Evolutionary conservation across 1,139 yeast genomes (phyloP).

Genomic region (Lodderomyces metapsilosis): DNA sequence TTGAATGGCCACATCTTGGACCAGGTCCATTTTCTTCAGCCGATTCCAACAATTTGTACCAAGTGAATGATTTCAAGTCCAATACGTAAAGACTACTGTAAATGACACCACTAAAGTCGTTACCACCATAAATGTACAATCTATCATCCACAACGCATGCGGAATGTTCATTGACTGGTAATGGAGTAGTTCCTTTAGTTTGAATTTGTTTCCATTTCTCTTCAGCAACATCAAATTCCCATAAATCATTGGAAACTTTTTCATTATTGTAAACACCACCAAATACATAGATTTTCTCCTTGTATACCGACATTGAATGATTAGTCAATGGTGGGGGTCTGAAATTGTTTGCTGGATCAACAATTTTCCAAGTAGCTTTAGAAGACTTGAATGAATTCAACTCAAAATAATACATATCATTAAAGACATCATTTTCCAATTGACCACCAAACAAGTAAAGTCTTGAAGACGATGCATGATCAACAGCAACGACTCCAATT

Average conservation of each 20-base stretch:
- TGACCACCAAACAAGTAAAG: constrained; percentile 95
- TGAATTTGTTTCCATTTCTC: constrained; percentile 64
- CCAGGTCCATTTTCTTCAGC: constrained; percentile 58
- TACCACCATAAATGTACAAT: constrained; percentile 89
- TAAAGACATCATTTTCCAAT: constrained; percentile 80
- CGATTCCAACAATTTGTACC: constrained; percentile 61
- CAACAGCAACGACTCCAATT: constrained; percentile 57
- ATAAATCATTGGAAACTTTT: constrained; percentile 72
- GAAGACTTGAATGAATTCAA: constrained; percentile 84
- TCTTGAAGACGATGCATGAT: constrained; percentile 67
- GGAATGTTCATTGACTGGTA: constrained; percentile 91
- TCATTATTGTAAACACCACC: constrained; percentile 92
- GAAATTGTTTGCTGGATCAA: constrained; percentile 52
- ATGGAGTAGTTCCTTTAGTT: constrained; percentile 64
- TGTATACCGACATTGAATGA: constrained; percentile 83
- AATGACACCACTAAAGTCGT: constrained; percentile 71
- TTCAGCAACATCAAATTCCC: constrained; percentile 72
- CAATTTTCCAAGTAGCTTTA: constrained; percentile 78
- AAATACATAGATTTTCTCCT: constrained; percentile 74
- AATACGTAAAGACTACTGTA: constrained; percentile 71
- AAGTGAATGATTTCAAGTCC: constrained; percentile 66
- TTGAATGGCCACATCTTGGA: constrained; percentile 91
- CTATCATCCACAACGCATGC: constrained; percentile 77
- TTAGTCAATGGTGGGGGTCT: constrained; percentile 92
- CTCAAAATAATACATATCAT: constrained; percentile 85